Evolutionary conservation across 139 green algal genomes (phyloP), one percentile per base, ranked within the genome.

Genomic region (Yamagishiella unicocca): DNA sequence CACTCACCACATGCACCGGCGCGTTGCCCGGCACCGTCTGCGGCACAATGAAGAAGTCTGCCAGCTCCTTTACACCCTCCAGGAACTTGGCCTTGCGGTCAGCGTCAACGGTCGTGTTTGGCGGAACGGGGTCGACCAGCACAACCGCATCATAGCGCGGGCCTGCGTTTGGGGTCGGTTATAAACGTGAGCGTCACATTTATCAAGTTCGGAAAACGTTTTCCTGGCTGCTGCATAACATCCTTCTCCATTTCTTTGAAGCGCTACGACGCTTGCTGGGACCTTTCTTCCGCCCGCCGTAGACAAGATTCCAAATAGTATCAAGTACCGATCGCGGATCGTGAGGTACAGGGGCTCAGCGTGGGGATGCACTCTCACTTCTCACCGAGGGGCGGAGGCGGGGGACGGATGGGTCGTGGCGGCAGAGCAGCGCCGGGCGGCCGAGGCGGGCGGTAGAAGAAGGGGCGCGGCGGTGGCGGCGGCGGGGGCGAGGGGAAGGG

Each of bases 1-100:
- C 6, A 61, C 78, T 29, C 37, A 84, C 78, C 58, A 74, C 58
- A 29, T 84, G 78, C 58, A 74, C 58, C 17, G 58, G 78, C 55
- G 78, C 78, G 58, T 74, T 74, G 38, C 78, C 78, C 29, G 29
- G 58, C 14, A 17, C 29, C 5, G 58, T 37, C 58, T 73, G 58
- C 29, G 10, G 6, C 6, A 31, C 40, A 4, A 62, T 27, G 0
- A 4, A 22, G 29, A 38, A 19, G 38, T 45, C 78, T n/a, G 53
- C 53, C 14, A 84, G 27, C 37, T 55, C 58, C 5, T 29, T 42
- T 0, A 74, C 19, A 37, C 78, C 78, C 29, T 9, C 14, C 0
- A 33, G 4, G 25, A 54, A 61, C 1, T 38, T 29, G 3, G 9
- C 24, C 78, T 84, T 84, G 55, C 78, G 78, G 38, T 58, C 31